Percentiles rank a stretch among this genome's conserved stretches.
Conservation (phyloP, 805 yeast genomes). For the Metschnikowia lochheadii region DNA sequence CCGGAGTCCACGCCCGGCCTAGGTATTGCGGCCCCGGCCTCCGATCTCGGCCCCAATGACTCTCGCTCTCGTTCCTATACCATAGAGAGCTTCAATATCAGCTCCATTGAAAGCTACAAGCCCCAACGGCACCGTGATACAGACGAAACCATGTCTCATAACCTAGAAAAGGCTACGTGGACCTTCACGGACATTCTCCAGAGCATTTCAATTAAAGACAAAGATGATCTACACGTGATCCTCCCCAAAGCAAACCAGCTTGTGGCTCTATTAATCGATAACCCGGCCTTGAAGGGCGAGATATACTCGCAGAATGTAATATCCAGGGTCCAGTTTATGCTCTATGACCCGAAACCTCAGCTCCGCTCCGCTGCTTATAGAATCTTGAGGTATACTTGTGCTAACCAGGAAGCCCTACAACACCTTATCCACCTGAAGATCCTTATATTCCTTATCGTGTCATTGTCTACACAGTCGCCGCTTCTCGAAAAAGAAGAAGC, state of each 20-base stretch:
- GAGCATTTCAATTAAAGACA: constrained; percentile 44
- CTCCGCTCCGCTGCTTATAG: constrained; percentile 76
- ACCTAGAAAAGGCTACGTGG: constrained; percentile 45
- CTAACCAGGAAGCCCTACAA: constrained; percentile 50
- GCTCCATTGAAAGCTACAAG: constrained; percentile 14
- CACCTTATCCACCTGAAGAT: constrained; percentile 51
- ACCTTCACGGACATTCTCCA: constrained; percentile 58
- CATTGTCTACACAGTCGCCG: constrained; percentile 58
- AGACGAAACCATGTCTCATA: neutral
- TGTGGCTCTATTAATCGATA: constrained; percentile 48
- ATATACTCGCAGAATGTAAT: constrained; percentile 57
- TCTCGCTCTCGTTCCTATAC: constrained; percentile 14
- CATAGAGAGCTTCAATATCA: constrained; percentile 18
- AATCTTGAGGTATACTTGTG: constrained; percentile 61
- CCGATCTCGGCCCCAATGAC: constrained; percentile 1
- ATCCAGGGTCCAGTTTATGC: constrained; percentile 53
- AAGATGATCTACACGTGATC: constrained; percentile 41
- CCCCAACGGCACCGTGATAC: constrained; percentile 2
- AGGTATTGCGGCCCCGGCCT: constrained; percentile 9
- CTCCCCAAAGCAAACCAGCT: constrained; percentile 65
- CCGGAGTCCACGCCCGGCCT: constrained; percentile 6
- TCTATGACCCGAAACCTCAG: constrained; percentile 54
- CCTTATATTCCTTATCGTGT: constrained; percentile 58
- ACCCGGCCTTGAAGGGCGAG: constrained; percentile 62
- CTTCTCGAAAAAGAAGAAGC: constrained; percentile 72